Evolutionary conservation across 805 yeast species (phyloP).

Genomic region (Danielia reshetovae): DNA sequence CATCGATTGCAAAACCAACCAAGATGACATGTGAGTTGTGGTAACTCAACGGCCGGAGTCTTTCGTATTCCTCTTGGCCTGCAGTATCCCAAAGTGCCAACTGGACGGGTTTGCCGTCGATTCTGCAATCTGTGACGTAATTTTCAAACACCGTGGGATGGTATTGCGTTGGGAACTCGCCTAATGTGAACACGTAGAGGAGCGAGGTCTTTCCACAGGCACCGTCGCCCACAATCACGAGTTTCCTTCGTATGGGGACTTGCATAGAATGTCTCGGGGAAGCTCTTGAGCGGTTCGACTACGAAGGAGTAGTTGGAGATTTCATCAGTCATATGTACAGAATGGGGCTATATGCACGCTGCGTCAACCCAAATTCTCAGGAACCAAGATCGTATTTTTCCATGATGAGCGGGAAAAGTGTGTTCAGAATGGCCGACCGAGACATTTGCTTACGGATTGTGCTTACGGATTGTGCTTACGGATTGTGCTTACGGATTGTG

Average conservation of each 20-base stretch:
- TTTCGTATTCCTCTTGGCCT: slow-evolving; percentile 93
- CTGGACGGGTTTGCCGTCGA: slow-evolving; percentile 88
- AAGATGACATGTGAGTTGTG: slow-evolving; percentile 82
- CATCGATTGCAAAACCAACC: slow-evolving; percentile 82
- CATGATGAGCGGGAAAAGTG: too few relatives aligned
- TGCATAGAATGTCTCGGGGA: too few relatives aligned
- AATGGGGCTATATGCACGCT: too few relatives aligned
- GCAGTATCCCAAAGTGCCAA: slow-evolving; percentile 94
- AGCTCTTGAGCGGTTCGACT: too few relatives aligned
- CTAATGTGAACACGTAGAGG: slow-evolving; percentile 85
- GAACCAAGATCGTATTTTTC: too few relatives aligned
- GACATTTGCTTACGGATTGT: too few relatives aligned
- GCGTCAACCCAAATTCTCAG: too few relatives aligned
- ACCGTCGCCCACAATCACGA: slow-evolving; percentile 92
- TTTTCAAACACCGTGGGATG: slow-evolving; percentile 95
- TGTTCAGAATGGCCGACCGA: too few relatives aligned
- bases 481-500: too few relatives aligned
- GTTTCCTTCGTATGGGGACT: slow-evolving; percentile 47
- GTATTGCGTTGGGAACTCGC: slow-evolving; percentile 88
- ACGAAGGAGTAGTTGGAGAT: too few relatives aligned
- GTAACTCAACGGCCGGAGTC: slow-evolving; percentile 83
- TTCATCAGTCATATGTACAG: too few relatives aligned
- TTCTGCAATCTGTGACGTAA: slow-evolving; percentile 89
- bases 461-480: too few relatives aligned
- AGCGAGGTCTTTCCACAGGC: slow-evolving; percentile 93